Conservation (phyloP, 202 grass and related monocot genomes). For the Musa balbisiana region DNA sequence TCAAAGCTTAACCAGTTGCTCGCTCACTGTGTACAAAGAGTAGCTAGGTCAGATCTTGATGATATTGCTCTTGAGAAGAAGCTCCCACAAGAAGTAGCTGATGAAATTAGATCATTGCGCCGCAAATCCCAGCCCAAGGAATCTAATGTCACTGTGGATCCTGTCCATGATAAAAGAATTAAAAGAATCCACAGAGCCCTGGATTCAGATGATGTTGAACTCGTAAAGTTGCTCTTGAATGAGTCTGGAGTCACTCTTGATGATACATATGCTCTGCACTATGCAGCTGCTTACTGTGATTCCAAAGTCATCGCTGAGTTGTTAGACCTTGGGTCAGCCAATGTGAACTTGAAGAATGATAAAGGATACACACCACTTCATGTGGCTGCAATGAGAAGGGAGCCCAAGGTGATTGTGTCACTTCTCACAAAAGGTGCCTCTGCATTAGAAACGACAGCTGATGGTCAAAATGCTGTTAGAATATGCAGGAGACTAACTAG, state of each 20-base stretch:
- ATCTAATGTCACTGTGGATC: constrained; percentile 28
- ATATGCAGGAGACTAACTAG: constrained; percentile 82
- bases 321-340: constrained; percentile 49
- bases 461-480: constrained; percentile 57
- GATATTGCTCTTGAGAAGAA: constrained; percentile 73
- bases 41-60: constrained; percentile 79
- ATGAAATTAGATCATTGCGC: constrained; percentile 49
- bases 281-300: constrained; percentile 84
- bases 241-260: constrained; percentile 89
- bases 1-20: constrained; percentile 44
- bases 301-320: constrained; percentile 81
- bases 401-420: constrained; percentile 72
- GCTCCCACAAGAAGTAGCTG: constrained; percentile 43
- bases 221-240: constrained; percentile 89
- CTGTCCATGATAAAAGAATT: constrained; percentile 68
- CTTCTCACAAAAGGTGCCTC: constrained; percentile 67
- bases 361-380: constrained; percentile 80
- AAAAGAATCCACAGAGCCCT: constrained; percentile 78
- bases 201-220: constrained; percentile 95
- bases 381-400: constrained; percentile 90
- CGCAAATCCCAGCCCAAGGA: constrained; percentile 34
- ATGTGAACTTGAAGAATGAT: constrained; percentile 81
- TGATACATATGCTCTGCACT: constrained; percentile 81
- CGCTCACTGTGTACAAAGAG: constrained; percentile 67
- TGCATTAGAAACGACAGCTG: constrained; percentile 51